Conservation (phyloP, 352 stramenopile genomes). For the Pythium periplocum region DNA sequence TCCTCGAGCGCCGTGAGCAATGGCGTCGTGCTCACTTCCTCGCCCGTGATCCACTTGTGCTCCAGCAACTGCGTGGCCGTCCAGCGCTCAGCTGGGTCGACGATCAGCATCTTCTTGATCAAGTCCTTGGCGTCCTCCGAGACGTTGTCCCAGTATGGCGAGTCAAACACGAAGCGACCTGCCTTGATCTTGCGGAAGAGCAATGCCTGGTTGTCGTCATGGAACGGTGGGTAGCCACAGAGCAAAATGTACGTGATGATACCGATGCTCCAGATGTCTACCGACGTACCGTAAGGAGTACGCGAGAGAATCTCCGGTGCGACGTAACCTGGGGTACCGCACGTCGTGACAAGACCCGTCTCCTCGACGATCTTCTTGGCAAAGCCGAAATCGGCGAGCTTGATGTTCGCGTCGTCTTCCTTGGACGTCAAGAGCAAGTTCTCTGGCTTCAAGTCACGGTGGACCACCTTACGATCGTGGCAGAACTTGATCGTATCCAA, state of each 20-base stretch:
- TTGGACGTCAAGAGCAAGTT: constrained; percentile 89
- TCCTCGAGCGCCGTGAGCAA: constrained; percentile 85
- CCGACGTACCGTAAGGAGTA: constrained; percentile 65
- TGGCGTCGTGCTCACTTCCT: constrained; percentile 57
- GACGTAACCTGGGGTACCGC: constrained; percentile 73
- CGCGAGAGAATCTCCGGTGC: constrained; percentile 74
- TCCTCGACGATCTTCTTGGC: constrained; percentile 61
- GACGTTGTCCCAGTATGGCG: constrained; percentile 71
- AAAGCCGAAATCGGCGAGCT: constrained; percentile 81
- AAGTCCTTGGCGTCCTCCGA: constrained; percentile 77
- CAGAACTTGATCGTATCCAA: constrained; percentile 82
- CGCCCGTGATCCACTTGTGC: constrained; percentile 88
- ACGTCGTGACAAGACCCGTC: constrained; percentile 52
- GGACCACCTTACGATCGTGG: constrained; percentile 84
- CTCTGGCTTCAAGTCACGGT: constrained; percentile 96
- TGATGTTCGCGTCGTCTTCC: constrained; percentile 77
- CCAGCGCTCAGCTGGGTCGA: constrained; percentile 78
- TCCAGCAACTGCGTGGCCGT: constrained; percentile 63
- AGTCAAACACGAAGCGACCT: constrained; percentile 62
- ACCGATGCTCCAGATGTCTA: constrained; percentile 90
- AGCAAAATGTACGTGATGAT: constrained; percentile 87
- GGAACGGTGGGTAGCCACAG: constrained; percentile 80
- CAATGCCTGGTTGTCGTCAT: constrained; percentile 89
- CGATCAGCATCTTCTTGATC: constrained; percentile 84
- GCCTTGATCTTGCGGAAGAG: constrained; percentile 78